Conservation (phyloP, 1,139 yeast genomes). For the Pichia cactophila region DNA sequence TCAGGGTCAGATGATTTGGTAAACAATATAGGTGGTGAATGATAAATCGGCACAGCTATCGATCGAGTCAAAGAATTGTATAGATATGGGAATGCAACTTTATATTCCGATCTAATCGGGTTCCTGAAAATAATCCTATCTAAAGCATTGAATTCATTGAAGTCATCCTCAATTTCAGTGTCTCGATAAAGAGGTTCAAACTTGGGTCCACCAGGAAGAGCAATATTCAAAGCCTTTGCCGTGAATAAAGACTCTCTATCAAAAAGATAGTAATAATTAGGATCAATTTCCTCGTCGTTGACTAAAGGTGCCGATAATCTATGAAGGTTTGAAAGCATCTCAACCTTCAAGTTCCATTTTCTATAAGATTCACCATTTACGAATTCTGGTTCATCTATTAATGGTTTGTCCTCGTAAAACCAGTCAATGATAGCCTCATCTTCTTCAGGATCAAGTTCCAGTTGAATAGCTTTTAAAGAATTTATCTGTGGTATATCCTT, state of each 20-base stretch:
- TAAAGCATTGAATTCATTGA: constrained; percentile 81
- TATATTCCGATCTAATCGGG: constrained; percentile 74
- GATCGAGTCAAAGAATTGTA: constrained; percentile 73
- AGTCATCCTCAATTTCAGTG: constrained; percentile 62
- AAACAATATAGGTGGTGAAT: constrained; percentile 48
- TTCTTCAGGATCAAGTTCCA: constrained; percentile 56
- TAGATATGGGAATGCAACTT: constrained; percentile 77
- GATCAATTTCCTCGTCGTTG: constrained; percentile 46
- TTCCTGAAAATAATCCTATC: constrained; percentile 78
- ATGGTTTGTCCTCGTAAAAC: constrained; percentile 70
- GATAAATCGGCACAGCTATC: constrained; percentile 55
- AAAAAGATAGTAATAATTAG: constrained; percentile 60
- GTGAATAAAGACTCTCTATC: constrained; percentile 75
- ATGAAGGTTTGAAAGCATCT: constrained; percentile 59
- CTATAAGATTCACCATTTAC: constrained; percentile 76
- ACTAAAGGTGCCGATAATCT: constrained; percentile 60
- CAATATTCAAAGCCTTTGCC: constrained; percentile 80
- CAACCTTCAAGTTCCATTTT: constrained; percentile 58
- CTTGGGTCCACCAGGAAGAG: constrained; percentile 94
- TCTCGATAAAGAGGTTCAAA: constrained; percentile 84
- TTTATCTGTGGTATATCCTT: constrained; percentile 71
- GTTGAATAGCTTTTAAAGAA: constrained; percentile 59
- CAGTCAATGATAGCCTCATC: constrained; percentile 59
- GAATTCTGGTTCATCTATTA: constrained; percentile 45
- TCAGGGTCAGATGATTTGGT: constrained; percentile 42